A percentile compares a stretch with the other conserved stretches of the same genome.
phyloP scores from a whole-genome alignment of 2,329 filamentous ascomycete species.

The Cladosporium velox region DNA sequence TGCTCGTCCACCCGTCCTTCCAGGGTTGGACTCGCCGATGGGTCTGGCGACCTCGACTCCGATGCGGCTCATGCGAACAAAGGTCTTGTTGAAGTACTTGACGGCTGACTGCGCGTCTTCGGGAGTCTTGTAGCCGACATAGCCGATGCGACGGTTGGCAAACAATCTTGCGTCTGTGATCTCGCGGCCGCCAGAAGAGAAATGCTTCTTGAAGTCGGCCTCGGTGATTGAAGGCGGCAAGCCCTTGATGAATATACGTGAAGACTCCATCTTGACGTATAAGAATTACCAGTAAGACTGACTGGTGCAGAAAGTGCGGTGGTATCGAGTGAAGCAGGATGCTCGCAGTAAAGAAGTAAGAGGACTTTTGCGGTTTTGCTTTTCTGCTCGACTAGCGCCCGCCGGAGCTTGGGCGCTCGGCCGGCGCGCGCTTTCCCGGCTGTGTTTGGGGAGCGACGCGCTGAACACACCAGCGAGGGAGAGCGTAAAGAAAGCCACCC shows the following conservation, averaged over 20 bases:
- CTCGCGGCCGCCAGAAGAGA: conserved; percentile 67
- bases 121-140: conserved; percentile 85
- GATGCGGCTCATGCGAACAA: conserved; percentile 94
- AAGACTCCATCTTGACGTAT: conserved; percentile 64
- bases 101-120: conserved; percentile 80
- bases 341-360: not conserved
- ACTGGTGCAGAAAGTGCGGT: not conserved
- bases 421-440: conserved; percentile 11
- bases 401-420: conserved; percentile 6
- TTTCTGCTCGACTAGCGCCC: conserved; percentile 13
- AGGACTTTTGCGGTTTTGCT: conserved; percentile 12
- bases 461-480: not conserved
- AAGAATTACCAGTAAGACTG: not conserved
- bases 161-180: conserved; percentile 94
- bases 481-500: conserved; percentile 3
- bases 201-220: conserved; percentile 85
- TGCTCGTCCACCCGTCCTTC: conserved; percentile 4
- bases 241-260: conserved; percentile 69
- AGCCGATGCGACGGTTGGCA: conserved; percentile 85
- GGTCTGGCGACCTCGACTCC: conserved; percentile 84
- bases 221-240: conserved; percentile 84
- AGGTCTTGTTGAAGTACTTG: conserved; percentile 93
- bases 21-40: conserved; percentile 51
- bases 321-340: not conserved
- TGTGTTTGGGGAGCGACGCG: conserved; percentile 12